These are phyloP conservation scores for Boechera retrofracta DNA, from an alignment of 345 rosid genomes.

Conservation along the genomic window DNA sequence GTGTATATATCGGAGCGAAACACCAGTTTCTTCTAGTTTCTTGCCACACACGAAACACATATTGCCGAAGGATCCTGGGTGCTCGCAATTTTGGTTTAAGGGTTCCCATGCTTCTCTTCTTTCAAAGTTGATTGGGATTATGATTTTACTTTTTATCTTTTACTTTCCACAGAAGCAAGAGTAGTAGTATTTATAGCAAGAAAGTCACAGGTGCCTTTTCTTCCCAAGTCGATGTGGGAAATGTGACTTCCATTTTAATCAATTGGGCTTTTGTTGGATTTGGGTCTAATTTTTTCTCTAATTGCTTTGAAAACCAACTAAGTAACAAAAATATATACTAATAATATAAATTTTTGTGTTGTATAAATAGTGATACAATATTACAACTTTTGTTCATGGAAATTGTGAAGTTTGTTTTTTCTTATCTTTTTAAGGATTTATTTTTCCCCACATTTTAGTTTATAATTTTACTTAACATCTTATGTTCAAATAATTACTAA, in stretches of 20 bases:
- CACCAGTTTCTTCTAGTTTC: neutral
- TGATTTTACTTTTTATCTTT: too few relatives aligned
- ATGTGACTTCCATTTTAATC: neutral
- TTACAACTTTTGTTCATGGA: too few relatives aligned
- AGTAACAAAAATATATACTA: neutral
- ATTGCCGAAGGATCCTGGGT: neutral
- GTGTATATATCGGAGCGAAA: neutral
- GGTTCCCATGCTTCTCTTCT: neutral
- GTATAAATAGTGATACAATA: neutral
- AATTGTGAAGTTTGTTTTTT: too few relatives aligned
- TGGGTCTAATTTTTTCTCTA: neutral
- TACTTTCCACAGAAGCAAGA: neutral
- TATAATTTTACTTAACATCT: too few relatives aligned
- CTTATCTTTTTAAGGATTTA: too few relatives aligned
- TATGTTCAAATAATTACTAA: too few relatives aligned
- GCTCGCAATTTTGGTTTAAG: neutral
- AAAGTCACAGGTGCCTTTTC: neutral
- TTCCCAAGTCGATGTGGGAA: neutral
- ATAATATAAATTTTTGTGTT: neutral
- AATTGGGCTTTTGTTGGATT: constrained; percentile 5
- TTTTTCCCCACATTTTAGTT: too few relatives aligned
- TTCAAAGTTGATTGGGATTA: too few relatives aligned
- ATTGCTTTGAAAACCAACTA: neutral
- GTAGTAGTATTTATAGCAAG: neutral
- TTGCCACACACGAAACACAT: neutral